phyloP scores from a whole-genome alignment of 108 stramenopile species.

The Pseudonitzschia pungens region DNA sequence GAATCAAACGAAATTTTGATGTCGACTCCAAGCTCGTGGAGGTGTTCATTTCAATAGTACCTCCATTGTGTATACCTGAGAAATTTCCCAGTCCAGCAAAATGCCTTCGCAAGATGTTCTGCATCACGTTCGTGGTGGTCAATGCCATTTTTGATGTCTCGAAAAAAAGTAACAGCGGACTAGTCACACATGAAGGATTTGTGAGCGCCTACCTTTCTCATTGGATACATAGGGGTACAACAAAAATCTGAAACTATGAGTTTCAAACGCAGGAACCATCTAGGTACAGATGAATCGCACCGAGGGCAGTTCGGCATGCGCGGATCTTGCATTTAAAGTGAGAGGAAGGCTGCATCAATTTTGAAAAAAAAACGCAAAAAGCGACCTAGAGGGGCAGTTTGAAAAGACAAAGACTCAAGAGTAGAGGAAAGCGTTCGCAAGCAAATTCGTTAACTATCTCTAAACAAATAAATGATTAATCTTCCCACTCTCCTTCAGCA shows the following conservation, averaged over 20 bases:
- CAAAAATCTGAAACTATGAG: not conserved
- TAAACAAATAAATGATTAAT: slow-evolving; percentile 18
- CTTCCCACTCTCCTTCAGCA: slow-evolving; percentile 74
- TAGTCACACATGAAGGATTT: not conserved
- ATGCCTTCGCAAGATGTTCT: not conserved
- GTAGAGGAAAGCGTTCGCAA: too few relatives aligned
- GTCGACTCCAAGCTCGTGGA: not conserved
- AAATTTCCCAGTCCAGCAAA: slow-evolving; percentile 7
- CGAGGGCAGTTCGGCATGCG: not conserved
- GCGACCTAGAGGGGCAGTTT: not conserved
- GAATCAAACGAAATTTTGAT: slow-evolving; percentile 7
- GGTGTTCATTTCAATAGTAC: not conserved
- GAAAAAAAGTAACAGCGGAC: not conserved
- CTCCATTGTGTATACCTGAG: slow-evolving; percentile 11
- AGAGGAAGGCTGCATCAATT: not conserved
- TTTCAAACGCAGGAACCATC: not conserved
- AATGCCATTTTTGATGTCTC: not conserved
- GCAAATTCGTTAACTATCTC: not conserved
- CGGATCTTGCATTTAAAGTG: not conserved
- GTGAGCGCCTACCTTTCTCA: not conserved
- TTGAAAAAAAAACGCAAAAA: not conserved
- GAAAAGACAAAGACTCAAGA: not conserved
- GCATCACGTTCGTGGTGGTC: not conserved
- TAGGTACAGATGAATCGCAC: not conserved
- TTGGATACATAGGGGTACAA: not conserved